phyloP scores from a whole-genome alignment of 257 asterid species.

The Ehretia macrophylla region DNA sequence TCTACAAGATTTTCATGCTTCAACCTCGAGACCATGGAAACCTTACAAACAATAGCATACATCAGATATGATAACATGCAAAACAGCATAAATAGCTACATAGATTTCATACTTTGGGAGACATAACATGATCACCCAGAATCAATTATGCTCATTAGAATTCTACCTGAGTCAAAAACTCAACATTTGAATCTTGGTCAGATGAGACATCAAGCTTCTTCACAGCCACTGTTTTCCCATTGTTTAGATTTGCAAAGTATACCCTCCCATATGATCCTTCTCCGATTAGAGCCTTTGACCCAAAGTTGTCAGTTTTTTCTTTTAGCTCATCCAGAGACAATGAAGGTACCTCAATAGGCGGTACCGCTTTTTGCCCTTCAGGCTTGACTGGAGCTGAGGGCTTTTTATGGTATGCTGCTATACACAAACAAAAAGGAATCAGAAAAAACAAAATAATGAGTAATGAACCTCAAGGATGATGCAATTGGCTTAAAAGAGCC shows the following conservation, averaged over 20 bases:
- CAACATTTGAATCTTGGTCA: conserved; percentile 81
- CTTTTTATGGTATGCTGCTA: conserved; percentile 55
- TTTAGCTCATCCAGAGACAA: conserved; percentile 72
- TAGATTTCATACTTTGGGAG: too few relatives aligned
- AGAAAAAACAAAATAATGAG: not conserved
- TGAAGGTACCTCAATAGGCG: conserved; percentile 79
- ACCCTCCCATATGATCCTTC: conserved; percentile 95
- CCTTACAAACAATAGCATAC: conserved; percentile 30
- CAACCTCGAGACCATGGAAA: conserved; percentile 86
- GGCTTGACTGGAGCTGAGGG: conserved; percentile 61
- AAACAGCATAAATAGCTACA: conserved; percentile 13
- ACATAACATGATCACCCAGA: too few relatives aligned
- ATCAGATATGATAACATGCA: conserved; percentile 10
- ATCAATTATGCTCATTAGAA: not conserved
- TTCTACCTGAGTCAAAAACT: conserved; percentile 83
- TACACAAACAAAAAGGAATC: not conserved
- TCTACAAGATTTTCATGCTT: conserved; percentile 91
- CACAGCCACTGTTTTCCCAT: conserved; percentile 81
- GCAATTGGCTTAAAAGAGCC: too few relatives aligned
- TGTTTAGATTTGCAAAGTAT: conserved; percentile 58
- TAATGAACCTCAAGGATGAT: too few relatives aligned
- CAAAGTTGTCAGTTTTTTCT: conserved; percentile 82
- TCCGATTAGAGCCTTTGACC: conserved; percentile 78
- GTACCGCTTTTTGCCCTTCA: conserved; percentile 58
- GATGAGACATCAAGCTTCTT: conserved; percentile 92